Base-by-base conservation (phyloP, 2,329 filamentous ascomycete genomes). In the Nannizzia gypsea region DNA sequence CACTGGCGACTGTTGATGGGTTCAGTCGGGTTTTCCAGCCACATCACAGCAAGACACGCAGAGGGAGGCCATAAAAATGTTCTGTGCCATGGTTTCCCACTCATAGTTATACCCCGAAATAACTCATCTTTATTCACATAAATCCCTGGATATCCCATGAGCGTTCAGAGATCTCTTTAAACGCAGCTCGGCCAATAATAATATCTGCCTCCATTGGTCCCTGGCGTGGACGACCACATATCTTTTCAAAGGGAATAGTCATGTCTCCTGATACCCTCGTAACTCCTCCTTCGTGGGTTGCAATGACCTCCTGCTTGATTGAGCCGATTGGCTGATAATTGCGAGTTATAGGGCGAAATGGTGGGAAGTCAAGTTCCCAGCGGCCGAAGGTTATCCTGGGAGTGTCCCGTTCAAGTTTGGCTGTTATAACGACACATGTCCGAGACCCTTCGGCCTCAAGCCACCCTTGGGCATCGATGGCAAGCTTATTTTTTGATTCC, bases 391-490 rank as follows among this genome's bases (percentile, higher is more conserved):
- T 40, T 24, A 59, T 20, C n/a, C 42, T 20, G 0, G 58, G 58
- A 1, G 26, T 22, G 2, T 20, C 17, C 2, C 58, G 44, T 26
- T 59, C 31, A 1, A 59, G 15, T 17, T 55, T 59, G 9, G 44
- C 44, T 3, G 58, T 59, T 15, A 59, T 24, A 40, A 59, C 58
- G 22, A 44, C 20, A 3, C 55, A 13, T 1, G 34, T 42, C 5
- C 28, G 6, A 5, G 58, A 54, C 17, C 22, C 26, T 13, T 54
- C 48, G n/a, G 20, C n/a, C 40, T 59, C 57, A 3, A 59, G 26
- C 57, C 57, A 59, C 17, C 57, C 24, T 31, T 59, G 42, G 2
- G 57, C 57, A 26, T 59, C 57, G 20, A 59, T 38, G 9, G 57
- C 57, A 3, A 59, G 28, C 24, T 59, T 59, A 44, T 38, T 59